These are phyloP conservation scores for Melanomma pulvis-pyrius DNA, from an alignment of 495 filamentous ascomycete genomes.

Conservation along the genomic window DNA sequence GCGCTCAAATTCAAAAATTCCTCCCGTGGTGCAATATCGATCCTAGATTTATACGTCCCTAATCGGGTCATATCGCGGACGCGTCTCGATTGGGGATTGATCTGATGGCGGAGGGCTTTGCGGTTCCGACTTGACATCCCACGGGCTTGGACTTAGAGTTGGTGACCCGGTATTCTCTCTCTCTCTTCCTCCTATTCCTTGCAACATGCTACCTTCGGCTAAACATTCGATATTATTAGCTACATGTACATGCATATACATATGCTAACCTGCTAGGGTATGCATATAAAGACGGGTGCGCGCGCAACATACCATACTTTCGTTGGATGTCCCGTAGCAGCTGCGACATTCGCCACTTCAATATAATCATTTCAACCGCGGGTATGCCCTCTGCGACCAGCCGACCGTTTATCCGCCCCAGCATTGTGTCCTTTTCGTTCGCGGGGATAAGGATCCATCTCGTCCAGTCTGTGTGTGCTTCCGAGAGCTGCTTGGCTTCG, in stretches of 20 bases:
- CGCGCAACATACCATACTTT: constrained; percentile 28
- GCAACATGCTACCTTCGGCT: constrained; percentile 35
- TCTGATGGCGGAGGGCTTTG: background rate
- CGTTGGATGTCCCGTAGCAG: constrained; percentile 28
- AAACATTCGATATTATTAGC: constrained; percentile 32
- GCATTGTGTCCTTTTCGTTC: constrained; percentile 30
- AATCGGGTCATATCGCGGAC: constrained; percentile 31
- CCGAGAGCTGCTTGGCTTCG: constrained; percentile 23
- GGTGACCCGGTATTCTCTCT: constrained; percentile 22
- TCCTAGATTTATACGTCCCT: constrained; percentile 21
- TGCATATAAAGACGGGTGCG: constrained; percentile 16
- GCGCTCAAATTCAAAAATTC: constrained; percentile 7
- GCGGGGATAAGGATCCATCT: constrained; percentile 32
- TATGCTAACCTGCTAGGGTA: constrained; percentile 5
- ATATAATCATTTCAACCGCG: constrained; percentile 27
- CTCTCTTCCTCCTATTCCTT: constrained; percentile 5
- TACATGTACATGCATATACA: constrained; percentile 20
- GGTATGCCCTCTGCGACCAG: constrained; percentile 30
- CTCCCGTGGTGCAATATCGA: background rate
- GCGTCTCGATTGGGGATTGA: constrained; percentile 10
- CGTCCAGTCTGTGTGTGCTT: constrained; percentile 28
- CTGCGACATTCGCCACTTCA: constrained; percentile 34
- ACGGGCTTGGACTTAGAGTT: background rate
- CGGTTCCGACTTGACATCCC: background rate
- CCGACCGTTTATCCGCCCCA: constrained; percentile 27